Percentiles rank a stretch among this genome's conserved stretches.
phyloP scores from a whole-genome alignment of 352 stramenopile genomes.

The Ophiocytium majus region DNA sequence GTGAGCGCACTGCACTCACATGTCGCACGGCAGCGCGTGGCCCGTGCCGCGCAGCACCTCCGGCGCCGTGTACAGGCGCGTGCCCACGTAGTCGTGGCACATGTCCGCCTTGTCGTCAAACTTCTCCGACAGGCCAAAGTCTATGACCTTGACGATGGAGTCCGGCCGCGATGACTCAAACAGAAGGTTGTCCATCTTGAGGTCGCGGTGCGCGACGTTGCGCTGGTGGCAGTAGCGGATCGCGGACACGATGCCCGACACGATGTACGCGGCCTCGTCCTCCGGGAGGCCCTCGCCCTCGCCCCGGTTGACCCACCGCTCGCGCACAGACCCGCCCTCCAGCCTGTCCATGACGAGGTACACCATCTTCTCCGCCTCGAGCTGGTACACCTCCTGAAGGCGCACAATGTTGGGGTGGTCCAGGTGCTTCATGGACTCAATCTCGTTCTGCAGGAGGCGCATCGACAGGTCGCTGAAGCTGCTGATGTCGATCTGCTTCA shows the following conservation, averaged over 20 bases:
- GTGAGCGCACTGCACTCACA: no score
- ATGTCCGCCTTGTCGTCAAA: constrained; percentile 35
- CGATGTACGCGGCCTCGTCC: constrained; percentile 40
- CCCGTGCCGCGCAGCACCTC: constrained; percentile 44
- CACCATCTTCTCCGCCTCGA: constrained; percentile 33
- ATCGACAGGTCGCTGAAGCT: constrained; percentile 36
- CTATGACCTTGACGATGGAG: constrained; percentile 55
- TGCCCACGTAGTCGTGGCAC: constrained; percentile 42
- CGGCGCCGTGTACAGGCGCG: constrained; percentile 41
- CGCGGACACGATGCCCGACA: constrained; percentile 35
- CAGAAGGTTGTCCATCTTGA: constrained; percentile 39
- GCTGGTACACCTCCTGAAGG: constrained; percentile 53
- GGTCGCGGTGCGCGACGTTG: constrained; percentile 29
- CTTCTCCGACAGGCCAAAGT: constrained; percentile 52
- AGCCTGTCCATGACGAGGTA: constrained; percentile 53
- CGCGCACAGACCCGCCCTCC: constrained; percentile 36
- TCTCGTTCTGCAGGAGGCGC: constrained; percentile 50
- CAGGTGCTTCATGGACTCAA: constrained; percentile 48
- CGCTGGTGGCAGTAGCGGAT: constrained; percentile 48
- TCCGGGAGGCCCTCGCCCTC: constrained; percentile 36
- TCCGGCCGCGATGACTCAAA: constrained; percentile 41
- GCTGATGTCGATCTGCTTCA: constrained; percentile 50
- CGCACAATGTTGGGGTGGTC: constrained; percentile 52
- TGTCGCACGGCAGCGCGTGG: constrained; percentile 26
- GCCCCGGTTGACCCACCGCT: constrained; percentile 24